phyloP scores from a whole-genome alignment of 2,329 filamentous ascomycete species.

The Verruconis gallopava region DNA sequence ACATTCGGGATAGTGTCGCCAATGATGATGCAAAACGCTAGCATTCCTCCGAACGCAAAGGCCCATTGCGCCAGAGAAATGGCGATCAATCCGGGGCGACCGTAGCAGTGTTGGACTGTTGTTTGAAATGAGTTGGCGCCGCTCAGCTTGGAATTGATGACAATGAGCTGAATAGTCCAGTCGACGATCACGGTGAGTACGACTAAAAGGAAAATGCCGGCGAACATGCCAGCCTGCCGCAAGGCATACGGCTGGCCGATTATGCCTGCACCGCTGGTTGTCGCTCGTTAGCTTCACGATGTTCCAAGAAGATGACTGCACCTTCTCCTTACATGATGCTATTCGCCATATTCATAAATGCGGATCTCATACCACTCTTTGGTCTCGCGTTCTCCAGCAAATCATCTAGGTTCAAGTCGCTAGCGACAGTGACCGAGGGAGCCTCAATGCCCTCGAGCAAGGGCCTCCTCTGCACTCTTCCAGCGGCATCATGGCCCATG shows the following conservation, averaged over 20 bases:
- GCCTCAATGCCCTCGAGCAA: conserved; percentile 74
- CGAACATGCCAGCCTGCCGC: conserved; percentile 73
- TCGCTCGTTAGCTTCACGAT: conserved; percentile 5
- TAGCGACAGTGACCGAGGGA: conserved; percentile 61
- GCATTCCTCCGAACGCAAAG: conserved; percentile 97
- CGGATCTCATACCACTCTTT: conserved; percentile 71
- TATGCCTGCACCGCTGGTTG: conserved; percentile 47
- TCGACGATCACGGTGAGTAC: conserved; percentile 74
- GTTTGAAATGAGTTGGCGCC: conserved; percentile 90
- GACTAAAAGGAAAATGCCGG: conserved; percentile 66
- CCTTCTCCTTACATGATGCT: conserved; percentile 75
- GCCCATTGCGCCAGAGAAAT: conserved; percentile 92
- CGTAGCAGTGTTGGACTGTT: conserved; percentile 93
- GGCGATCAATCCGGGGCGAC: conserved; percentile 71
- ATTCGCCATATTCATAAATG: conserved; percentile 99
- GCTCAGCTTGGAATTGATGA: conserved; percentile 93
- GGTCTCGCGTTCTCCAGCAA: conserved; percentile 53
- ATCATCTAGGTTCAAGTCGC: conserved; percentile 43
- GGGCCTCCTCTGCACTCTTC: conserved; percentile 43
- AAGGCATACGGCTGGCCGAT: conserved; percentile 90
- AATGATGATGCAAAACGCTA: conserved; percentile 94
- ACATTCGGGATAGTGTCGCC: conserved; percentile 95
- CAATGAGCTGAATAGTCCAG: conserved; percentile 96
- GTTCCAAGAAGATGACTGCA: background rate
- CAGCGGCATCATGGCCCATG: conserved; percentile 29